These are phyloP conservation scores for Lentinula aciculospora DNA, from an alignment of 768 basidiomycete species.

Conservation along the genomic window DNA sequence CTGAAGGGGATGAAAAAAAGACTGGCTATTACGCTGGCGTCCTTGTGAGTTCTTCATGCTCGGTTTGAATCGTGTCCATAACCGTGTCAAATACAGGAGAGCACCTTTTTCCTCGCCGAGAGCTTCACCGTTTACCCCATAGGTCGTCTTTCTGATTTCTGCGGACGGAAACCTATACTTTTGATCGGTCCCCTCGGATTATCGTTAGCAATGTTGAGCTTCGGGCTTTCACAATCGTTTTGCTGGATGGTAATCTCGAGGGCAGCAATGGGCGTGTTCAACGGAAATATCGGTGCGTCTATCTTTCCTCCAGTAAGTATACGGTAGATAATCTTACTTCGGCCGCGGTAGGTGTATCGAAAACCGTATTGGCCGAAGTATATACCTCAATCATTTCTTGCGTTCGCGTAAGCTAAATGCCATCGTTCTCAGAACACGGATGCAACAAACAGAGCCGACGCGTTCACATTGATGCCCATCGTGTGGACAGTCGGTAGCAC, in stretches of 20 bases:
- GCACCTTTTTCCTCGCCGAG: conserved; percentile 23
- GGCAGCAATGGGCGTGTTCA: conserved; percentile 21
- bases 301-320: background rate
- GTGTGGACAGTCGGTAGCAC: conserved; percentile 21
- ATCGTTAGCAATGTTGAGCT: conserved; percentile 19
- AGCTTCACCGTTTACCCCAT: conserved; percentile 20
- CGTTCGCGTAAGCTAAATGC: background rate
- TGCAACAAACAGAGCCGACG: conserved; percentile 20
- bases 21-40: conserved; percentile 18
- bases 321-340: background rate
- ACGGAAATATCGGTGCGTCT: conserved; percentile 23
- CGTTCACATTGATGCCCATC: conserved; percentile 21
- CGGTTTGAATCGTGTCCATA: no score
- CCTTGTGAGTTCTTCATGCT: conserved; percentile 9
- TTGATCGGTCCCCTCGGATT: conserved; percentile 24
- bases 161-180: conserved; percentile 24
- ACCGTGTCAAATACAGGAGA: conserved; percentile 16
- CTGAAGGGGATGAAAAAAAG: conserved; percentile 11
- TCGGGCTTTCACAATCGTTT: conserved; percentile 23
- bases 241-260: conserved; percentile 18
- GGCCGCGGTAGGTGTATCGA: conserved; percentile 16
- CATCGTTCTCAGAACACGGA: conserved; percentile 19
- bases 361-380: conserved; percentile 26
- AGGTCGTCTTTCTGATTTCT: conserved; percentile 23
- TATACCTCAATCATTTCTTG: conserved; percentile 5